Conservation (phyloP, 495 filamentous ascomycete species). For the Lepidopterella palustris region DNA sequence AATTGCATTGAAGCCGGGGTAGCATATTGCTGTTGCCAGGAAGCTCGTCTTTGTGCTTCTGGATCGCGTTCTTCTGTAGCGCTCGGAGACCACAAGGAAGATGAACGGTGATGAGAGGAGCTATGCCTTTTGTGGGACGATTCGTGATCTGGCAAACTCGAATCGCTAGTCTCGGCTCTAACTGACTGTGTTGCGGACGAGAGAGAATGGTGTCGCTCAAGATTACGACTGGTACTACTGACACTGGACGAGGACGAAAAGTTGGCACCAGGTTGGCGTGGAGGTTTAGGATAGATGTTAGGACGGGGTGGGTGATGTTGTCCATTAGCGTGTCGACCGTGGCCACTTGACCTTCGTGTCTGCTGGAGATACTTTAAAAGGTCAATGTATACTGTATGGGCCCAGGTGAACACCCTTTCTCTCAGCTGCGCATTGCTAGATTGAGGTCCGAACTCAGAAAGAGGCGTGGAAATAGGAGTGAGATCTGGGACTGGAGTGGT, state of each 20-base stretch:
- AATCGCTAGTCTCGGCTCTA: not conserved
- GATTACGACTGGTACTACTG: not conserved
- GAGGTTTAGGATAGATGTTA: conserved; percentile 58
- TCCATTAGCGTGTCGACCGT: conserved; percentile 36
- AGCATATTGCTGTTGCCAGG: conserved; percentile 19
- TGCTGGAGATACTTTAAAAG: conserved; percentile 70
- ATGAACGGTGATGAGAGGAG: conserved; percentile 13
- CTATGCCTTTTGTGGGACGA: not conserved
- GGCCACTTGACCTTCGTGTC: conserved; percentile 44
- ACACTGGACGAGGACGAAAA: conserved; percentile 30
- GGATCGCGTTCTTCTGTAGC: not conserved
- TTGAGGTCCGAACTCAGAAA: conserved; percentile 32
- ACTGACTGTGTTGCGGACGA: not conserved
- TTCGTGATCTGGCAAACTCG: not conserved
- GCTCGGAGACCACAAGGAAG: conserved; percentile 16
- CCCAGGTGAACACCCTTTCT: conserved; percentile 76
- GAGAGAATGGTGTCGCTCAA: not conserved
- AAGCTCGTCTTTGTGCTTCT: conserved; percentile 5
- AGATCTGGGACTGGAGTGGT: conserved; percentile 19
- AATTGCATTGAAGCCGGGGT: conserved; percentile 1
- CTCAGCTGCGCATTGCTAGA: conserved; percentile 57
- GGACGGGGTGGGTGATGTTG: conserved; percentile 41
- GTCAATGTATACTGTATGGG: conserved; percentile 82
- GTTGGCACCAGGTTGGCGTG: conserved; percentile 39
- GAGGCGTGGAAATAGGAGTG: conserved; percentile 15